Evolutionary conservation across 2,329 filamentous ascomycete species (phyloP).

Genomic region (Sordariomycetes sp.): DNA sequence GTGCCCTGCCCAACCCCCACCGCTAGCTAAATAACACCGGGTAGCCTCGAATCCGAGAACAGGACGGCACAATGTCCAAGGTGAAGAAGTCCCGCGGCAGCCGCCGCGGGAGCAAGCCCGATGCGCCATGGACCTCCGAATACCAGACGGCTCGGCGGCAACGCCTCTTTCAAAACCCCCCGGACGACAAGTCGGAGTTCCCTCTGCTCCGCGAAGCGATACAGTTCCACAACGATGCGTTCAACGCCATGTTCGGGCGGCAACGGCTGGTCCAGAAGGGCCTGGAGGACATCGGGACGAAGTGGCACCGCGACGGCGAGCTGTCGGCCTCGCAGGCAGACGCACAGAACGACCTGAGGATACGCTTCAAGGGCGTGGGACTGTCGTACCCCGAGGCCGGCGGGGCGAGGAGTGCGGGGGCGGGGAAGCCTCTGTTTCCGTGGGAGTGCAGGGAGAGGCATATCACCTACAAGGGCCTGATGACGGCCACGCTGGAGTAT

Average conservation of each 20-base stretch:
- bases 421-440: constrained; percentile 52
- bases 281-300: constrained; percentile 81
- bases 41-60: not conserved
- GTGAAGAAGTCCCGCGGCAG: not conserved
- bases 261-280: constrained; percentile 55
- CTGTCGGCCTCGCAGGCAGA: constrained; percentile 43
- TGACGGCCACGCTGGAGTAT: constrained; percentile 76
- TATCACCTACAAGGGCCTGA: constrained; percentile 77
- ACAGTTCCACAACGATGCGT: constrained; percentile 86
- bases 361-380: constrained; percentile 72
- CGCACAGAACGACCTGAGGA: constrained; percentile 61
- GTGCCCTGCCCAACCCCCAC: not conserved
- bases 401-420: not conserved
- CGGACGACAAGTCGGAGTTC: constrained; percentile 78
- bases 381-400: constrained; percentile 71
- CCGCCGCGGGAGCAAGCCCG: not conserved
- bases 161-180: constrained; percentile 79
- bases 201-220: constrained; percentile 79
- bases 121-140: constrained; percentile 18
- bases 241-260: constrained; percentile 78
- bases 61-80: not conserved
- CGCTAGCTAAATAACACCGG: not conserved
- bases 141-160: constrained; percentile 82
- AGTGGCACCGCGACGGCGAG: constrained; percentile 76
- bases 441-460: constrained; percentile 93